Percentiles rank a stretch among this genome's conserved stretches.
These are phyloP conservation scores for Kuraishia capsulata DNA, from an alignment of 805 yeast species.

Conservation along the genomic window DNA sequence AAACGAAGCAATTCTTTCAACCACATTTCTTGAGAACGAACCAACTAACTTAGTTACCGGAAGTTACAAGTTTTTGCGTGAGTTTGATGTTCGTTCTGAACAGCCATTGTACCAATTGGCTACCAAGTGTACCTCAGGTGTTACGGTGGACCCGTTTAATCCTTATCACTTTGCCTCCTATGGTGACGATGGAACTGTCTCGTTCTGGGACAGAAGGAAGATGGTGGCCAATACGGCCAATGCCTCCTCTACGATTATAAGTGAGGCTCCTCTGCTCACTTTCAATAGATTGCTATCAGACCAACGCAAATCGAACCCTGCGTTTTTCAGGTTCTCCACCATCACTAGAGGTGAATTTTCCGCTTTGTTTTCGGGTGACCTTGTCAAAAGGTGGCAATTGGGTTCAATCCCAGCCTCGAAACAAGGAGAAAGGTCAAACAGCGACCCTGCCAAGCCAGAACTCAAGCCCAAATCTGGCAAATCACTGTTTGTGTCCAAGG, in stretches of 20 bases:
- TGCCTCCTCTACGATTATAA: constrained; percentile 11
- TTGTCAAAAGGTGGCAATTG: constrained; percentile 73
- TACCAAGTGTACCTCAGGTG: constrained; percentile 61
- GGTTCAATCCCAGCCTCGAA: constrained; percentile 41
- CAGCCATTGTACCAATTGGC: constrained; percentile 66
- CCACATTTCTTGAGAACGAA: constrained; percentile 56
- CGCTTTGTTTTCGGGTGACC: constrained; percentile 69
- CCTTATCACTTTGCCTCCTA: constrained; percentile 61
- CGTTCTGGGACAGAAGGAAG: constrained; percentile 74
- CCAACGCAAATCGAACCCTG: constrained; percentile 43
- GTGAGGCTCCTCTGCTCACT: constrained; percentile 48
- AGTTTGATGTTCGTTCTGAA: constrained; percentile 61
- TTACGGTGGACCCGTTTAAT: constrained; percentile 62
- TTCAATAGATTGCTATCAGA: constrained; percentile 58
- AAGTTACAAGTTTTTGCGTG: constrained; percentile 67
- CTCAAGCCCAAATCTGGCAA: constrained; percentile 13
- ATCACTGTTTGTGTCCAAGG: constrained; percentile 64
- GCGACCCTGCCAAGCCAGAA: constrained; percentile 4
- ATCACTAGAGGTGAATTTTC: constrained; percentile 64
- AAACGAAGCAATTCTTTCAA: constrained; percentile 66
- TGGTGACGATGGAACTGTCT: constrained; percentile 77
- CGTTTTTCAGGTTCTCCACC: constrained; percentile 65
- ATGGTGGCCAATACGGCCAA: constrained; percentile 21
- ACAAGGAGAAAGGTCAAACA: constrained; percentile 11
- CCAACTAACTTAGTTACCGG: constrained; percentile 56